Percentiles rank a stretch among this genome's conserved stretches.
Evolutionary conservation across 306 rosid species (phyloP).

Genomic region (Luffa aegyptiaca): DNA sequence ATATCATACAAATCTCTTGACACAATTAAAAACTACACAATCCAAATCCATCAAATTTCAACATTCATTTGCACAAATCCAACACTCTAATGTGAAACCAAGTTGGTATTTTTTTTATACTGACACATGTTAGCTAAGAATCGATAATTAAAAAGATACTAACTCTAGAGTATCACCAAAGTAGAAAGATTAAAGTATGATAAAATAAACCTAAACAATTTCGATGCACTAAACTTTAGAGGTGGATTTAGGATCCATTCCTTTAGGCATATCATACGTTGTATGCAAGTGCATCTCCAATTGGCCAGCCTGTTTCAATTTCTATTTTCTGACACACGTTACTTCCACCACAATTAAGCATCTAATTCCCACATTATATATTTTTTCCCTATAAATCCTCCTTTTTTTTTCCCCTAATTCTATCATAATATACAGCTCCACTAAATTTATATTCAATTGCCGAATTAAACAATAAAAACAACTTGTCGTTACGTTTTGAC

Average conservation of each 20-base stretch:
- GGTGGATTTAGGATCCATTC: not conserved
- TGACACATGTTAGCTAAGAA: too few relatives aligned
- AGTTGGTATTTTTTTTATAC: too few relatives aligned
- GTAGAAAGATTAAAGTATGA: not conserved
- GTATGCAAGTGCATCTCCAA: not conserved
- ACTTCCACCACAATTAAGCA: conserved; percentile 5
- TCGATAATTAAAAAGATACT: too few relatives aligned
- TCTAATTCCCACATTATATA: not conserved
- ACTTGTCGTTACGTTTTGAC: not conserved
- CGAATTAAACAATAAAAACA: not conserved
- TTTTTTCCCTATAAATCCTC: not conserved
- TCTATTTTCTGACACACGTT: not conserved
- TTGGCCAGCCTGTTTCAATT: not conserved
- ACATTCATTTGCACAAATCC: too few relatives aligned
- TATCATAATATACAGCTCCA: too few relatives aligned
- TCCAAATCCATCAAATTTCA: too few relatives aligned
- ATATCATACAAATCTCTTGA: too few relatives aligned
- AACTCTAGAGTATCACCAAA: too few relatives aligned
- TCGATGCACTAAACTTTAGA: not conserved
- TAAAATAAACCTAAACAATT: not conserved
- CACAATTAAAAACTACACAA: too few relatives aligned
- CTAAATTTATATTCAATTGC: not conserved
- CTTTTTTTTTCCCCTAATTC: too few relatives aligned
- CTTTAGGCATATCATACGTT: not conserved
- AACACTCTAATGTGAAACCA: too few relatives aligned